phyloP scores from a whole-genome alignment of 805 yeast species.

The Starmerella stigmatis region DNA sequence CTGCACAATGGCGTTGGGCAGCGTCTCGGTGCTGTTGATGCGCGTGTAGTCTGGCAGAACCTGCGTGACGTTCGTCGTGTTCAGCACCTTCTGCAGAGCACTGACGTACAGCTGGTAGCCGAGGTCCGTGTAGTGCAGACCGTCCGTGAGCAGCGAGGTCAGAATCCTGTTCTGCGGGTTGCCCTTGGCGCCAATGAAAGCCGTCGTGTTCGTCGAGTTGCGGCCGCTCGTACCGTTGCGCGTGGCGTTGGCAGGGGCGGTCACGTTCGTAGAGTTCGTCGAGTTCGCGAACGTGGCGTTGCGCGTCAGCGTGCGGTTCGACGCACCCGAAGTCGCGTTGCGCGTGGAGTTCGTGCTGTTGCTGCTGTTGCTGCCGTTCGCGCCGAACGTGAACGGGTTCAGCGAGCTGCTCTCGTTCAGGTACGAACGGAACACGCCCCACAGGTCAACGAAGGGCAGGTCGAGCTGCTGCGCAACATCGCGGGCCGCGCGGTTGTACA shows the following conservation, averaged over 20 bases:
- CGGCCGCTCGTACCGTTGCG: slow-evolving; percentile 1
- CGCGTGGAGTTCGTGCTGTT: background rate
- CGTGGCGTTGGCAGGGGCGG: slow-evolving; percentile 1
- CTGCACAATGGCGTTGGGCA: background rate
- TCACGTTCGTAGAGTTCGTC: slow-evolving; percentile 3
- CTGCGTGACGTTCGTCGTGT: background rate
- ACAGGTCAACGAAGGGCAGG: slow-evolving; percentile 52
- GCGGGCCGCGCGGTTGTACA: slow-evolving; percentile 44
- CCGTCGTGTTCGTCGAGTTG: background rate
- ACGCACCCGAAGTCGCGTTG: slow-evolving; percentile 1
- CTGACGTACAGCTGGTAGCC: slow-evolving; percentile 42
- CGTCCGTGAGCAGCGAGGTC: slow-evolving; percentile 37
- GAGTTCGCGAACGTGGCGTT: slow-evolving; percentile 3
- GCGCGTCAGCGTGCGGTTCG: background rate
- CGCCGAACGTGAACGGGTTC: slow-evolving; percentile 17
- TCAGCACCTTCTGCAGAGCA: slow-evolving; percentile 6
- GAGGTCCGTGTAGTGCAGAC: slow-evolving; percentile 49
- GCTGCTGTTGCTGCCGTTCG: background rate
- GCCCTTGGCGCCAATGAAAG: slow-evolving; percentile 14
- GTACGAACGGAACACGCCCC: slow-evolving; percentile 37
- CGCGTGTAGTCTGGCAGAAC: slow-evolving; percentile 4
- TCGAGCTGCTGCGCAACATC: slow-evolving; percentile 37
- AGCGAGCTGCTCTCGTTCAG: slow-evolving; percentile 35
- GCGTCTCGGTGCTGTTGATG: slow-evolving; percentile 12
- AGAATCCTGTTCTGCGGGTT: slow-evolving; percentile 15